Base-by-base conservation (phyloP, 2,329 filamentous ascomycete genomes). In the Aspergillus calidoustus region DNA sequence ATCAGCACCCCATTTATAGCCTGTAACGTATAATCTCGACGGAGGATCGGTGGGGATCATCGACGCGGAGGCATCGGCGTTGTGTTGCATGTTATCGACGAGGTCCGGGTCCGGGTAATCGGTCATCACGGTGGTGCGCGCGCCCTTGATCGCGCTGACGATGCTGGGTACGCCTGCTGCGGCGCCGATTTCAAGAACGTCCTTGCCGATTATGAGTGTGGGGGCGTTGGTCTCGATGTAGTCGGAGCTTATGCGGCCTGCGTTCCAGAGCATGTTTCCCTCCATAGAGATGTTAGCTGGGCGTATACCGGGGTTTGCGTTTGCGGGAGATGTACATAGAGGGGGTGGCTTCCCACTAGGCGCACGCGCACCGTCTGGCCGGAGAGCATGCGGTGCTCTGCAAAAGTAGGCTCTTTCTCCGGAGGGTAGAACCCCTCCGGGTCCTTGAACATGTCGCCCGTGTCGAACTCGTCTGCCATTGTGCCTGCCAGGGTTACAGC, bases 241-340 rank as follows among this genome's bases (percentile, higher is more conserved):
- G 68, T 87, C 83, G 17, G 93, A 87, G 53, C 94, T 85, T 44
- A 91, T 87, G 64, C 91, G 89, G 63, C 90, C 89, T 63, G 92
- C 93, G 76, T 97, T 96, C 94, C 94, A 98, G 31, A 97, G 85
- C 66, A 91, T 85, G 77, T 97, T 92, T 17, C 92, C 93, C 87
- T 87, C 69, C 65, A 64, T 61, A 62, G 59, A 55, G 57, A 47
- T 51, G 59, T 61, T 51, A 61, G 19, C 3, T 9, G 43, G 38
- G 47, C 34, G 62, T 19, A 59, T 46, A 41, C 11, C 6, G 34
- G 38, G 44, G 31, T 7, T 7, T 23, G 25, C 9, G 38, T 19
- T 46, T 43, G 54, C 47, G 41, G 49, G 41, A 46, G 22, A 25
- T 30, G 78, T 85, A 89, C 87, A 86, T 96, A 96, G 15, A 96